Evolutionary conservation across 352 stramenopile genomes (phyloP).

Genomic region (Pythium biforme): DNA sequence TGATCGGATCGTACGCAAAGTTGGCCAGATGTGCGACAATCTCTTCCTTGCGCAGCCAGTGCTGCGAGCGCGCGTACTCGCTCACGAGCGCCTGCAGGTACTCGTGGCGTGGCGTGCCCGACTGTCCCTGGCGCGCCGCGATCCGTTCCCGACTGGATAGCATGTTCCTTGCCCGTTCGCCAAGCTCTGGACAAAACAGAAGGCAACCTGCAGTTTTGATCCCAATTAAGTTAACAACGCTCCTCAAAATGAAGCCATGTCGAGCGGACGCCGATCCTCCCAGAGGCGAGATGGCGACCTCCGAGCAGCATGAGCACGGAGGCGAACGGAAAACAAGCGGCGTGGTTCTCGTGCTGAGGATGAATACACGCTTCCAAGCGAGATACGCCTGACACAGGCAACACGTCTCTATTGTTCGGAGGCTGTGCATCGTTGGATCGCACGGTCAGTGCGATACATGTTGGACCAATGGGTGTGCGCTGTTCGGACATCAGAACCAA

Average conservation of each 20-base stretch:
- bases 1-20: conserved; percentile 87
- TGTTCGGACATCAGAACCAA: too few species aligned
- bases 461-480: too few species aligned
- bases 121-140: conserved; percentile 58
- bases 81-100: conserved; percentile 76
- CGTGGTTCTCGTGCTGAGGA: too few species aligned
- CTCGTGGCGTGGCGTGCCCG: conserved; percentile 66
- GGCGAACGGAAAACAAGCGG: too few species aligned
- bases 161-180: conserved; percentile 32
- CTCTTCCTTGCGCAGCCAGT: conserved; percentile 65
- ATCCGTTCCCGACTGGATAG: conserved; percentile 60
- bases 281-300: too few species aligned
- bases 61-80: conserved; percentile 66
- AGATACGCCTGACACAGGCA: too few species aligned
- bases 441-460: conserved; percentile 1
- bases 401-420: too few species aligned
- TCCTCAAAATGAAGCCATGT: conserved; percentile 7
- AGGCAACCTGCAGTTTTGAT: background rate
- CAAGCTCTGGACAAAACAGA: background rate
- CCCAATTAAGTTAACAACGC: conserved; percentile 11
- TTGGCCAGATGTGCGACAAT: conserved; percentile 80
- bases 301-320: too few species aligned
- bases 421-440: conserved; percentile 13
- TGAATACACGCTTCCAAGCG: too few species aligned
- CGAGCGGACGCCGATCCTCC: background rate